These are phyloP conservation scores for Kwoniella mangroviensis DNA, from an alignment of 768 basidiomycete species.

Conservation along the genomic window DNA sequence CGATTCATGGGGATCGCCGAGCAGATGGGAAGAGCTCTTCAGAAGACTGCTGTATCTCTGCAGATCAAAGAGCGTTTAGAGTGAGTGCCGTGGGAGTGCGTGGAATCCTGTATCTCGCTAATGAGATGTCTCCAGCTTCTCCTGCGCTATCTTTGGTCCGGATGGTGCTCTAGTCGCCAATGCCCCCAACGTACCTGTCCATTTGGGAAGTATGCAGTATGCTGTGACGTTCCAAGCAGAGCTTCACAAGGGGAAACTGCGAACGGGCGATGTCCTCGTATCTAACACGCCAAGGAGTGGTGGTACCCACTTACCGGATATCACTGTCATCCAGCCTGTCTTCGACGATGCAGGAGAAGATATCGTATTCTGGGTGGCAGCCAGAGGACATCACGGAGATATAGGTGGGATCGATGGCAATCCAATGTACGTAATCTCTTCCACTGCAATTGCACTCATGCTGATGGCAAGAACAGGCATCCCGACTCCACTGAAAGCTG, in stretches of 20 bases:
- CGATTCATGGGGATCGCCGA: conserved; percentile 99
- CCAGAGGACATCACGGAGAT: conserved; percentile 88
- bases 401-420: conserved; percentile 61
- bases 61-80: conserved; percentile 96
- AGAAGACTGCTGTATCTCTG: conserved; percentile 88
- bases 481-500: conserved; percentile 88
- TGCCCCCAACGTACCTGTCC: conserved; percentile 62
- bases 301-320: conserved; percentile 75
- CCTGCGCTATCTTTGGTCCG: conserved; percentile 88
- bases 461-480: conserved; percentile 98
- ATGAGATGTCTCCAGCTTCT: conserved; percentile 59
- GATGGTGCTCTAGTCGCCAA: conserved; percentile 93
- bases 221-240: conserved; percentile 41
- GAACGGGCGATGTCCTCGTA: conserved; percentile 91
- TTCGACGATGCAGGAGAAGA: conserved; percentile 60
- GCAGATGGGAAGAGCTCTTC: conserved; percentile 84
- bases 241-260: conserved; percentile 47
- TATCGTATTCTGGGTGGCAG: conserved; percentile 67
- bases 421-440: conserved; percentile 40
- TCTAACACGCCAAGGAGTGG: conserved; percentile 62
- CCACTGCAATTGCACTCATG: conserved; percentile 61
- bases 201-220: conserved; percentile 40
- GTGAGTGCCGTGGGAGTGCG: conserved; percentile 62
- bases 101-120: conserved; percentile 15
- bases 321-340: conserved; percentile 92